These are phyloP conservation scores for Diaporthe vexans DNA, from an alignment of 2,329 filamentous ascomycete species.

Conservation along the genomic window DNA sequence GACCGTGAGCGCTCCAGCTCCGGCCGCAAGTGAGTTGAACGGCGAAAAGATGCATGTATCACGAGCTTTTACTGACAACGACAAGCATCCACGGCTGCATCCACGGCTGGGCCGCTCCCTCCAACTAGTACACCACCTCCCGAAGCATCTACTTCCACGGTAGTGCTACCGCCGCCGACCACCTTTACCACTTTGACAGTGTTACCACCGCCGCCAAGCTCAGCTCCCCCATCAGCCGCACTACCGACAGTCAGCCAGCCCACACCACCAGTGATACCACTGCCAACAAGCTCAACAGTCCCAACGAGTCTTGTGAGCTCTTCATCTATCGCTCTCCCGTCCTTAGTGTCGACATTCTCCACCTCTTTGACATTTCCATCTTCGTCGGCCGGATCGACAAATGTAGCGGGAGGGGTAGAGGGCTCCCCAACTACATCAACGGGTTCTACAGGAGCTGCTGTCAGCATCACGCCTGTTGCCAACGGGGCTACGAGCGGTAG, in stretches of 20 bases:
- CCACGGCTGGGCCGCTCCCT: neutral
- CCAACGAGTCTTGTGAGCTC: neutral
- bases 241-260: neutral
- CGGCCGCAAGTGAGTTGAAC: conserved; percentile 14
- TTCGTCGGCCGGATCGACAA: conserved; percentile 27
- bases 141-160: neutral
- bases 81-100: conserved; percentile 9
- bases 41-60: neutral
- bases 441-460: neutral
- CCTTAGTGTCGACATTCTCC: neutral
- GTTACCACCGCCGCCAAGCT: neutral
- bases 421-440: conserved; percentile 1
- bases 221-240: neutral
- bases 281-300: neutral
- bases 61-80: neutral
- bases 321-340: neutral
- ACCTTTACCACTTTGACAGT: conserved; percentile 3
- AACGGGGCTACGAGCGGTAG: neutral
- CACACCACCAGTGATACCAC: neutral
- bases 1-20: conserved; percentile 9
- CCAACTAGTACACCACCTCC: conserved; percentile 3
- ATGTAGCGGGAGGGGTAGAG: conserved; percentile 12
- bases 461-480: neutral
- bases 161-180: neutral
- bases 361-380: conserved; percentile 1